Evolutionary conservation across 23 red algal genomes (phyloP).

Genomic region (Gracilaria domingensis): DNA sequence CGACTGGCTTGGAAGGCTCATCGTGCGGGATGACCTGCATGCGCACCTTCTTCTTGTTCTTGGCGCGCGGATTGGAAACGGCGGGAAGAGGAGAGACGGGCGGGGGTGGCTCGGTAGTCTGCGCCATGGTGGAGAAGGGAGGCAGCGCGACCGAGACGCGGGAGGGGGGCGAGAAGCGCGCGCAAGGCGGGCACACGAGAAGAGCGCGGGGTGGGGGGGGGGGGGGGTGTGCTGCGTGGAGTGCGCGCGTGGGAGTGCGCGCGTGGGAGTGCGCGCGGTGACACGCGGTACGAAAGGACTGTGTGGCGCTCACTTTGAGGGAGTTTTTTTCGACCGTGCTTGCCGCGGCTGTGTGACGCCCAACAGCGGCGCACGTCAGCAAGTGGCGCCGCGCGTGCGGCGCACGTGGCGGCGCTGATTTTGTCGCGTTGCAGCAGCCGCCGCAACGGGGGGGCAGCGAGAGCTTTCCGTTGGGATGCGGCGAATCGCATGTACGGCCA

Average conservation of each 20-base stretch:
- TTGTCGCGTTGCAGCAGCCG: background rate
- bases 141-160: too few species aligned
- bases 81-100: background rate
- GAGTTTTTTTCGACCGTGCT: background rate
- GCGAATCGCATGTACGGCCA: background rate
- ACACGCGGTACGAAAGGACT: too few species aligned
- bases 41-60: conserved; percentile 28
- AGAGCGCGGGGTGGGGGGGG: background rate
- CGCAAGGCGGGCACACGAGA: background rate
- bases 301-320: background rate
- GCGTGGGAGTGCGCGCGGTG: background rate
- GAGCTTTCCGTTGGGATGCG: too few species aligned
- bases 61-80: conserved; percentile 12
- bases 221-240: background rate
- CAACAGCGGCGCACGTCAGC: background rate
- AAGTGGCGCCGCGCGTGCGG: background rate
- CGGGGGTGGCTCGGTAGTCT: conserved; percentile 8
- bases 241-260: background rate
- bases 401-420: background rate
- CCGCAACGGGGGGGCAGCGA: background rate
- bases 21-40: conserved; percentile 47
- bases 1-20: conserved; percentile 44
- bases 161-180: too few species aligned
- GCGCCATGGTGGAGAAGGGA: background rate
- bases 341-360: too few species aligned